Base-by-base conservation (phyloP, 805 yeast genomes). In the Lipomyces lipofer region DNA sequence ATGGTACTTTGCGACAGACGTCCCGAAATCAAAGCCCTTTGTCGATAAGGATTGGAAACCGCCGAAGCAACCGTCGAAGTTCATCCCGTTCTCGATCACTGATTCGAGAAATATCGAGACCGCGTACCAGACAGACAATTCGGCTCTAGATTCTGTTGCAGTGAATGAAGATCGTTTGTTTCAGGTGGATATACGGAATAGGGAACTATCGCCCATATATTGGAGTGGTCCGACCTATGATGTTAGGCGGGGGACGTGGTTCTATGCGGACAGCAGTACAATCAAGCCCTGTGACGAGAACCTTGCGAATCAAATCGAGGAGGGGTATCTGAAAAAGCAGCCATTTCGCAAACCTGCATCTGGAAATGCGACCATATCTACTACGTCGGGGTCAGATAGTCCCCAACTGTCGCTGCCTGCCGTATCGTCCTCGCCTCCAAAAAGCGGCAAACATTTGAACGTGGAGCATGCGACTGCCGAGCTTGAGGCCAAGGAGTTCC, bases 171-270 rank as follows among this genome's bases (percentile, higher is more conserved):
- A 91, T 66, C 79, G 80, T 22, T 72, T 92, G 24, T 87, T 86
- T 64, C 81, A 82, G 63, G 96, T 89, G 4, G 82, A 88, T 64
- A 56, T 92, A 19, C 58, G 66, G 0, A 69, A 71, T 5, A 76
- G 82, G 69, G 76, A 75, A 46, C 68, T 91, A 63, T 60, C 71
- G 2, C 95, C 98, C 0, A 78, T 84, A 0, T 92, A 83, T 67
- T 92, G 97, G 97, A 83, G 81, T 6, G 97, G 97, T 1, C 94
- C 97, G 0, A 71, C 74, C 0, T 92, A 83, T 66, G 90, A 87
- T 56, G 85, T 92, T 0, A 75, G 96, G 43, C 73, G 97, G 51
- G 96, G 96, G 0, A 68, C 82, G 1, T 92, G 98, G 98, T 89
- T 88, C 67, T 71, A 75, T 33, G 66, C 78, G 8, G 79, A 79